These are phyloP conservation scores for Telopea speciosissima DNA, from an alignment of 177 flowering plant genomes.

Conservation along the genomic window DNA sequence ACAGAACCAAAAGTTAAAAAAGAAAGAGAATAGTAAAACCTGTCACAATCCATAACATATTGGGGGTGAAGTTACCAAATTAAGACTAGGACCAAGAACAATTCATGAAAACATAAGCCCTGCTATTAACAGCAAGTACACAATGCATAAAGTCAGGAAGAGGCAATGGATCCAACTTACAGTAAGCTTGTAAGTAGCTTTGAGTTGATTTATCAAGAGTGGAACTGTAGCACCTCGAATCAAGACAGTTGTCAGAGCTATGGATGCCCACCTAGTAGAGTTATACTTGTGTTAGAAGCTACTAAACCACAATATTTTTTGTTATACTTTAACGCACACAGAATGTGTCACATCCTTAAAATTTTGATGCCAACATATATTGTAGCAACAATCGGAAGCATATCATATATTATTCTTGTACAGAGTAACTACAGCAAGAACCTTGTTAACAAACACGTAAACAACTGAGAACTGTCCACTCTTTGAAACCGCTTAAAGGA, in stretches of 20 bases:
- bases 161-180: conserved; percentile 37
- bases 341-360: neutral
- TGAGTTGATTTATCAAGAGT: conserved; percentile 61
- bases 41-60: neutral
- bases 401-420: too few species aligned
- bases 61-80: neutral
- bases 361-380: neutral
- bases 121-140: neutral
- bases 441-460: too few species aligned
- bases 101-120: neutral
- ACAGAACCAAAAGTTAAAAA: neutral
- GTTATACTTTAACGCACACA: neutral
- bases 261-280: conserved; percentile 78
- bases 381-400: neutral
- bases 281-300: neutral
- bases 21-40: neutral
- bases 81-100: neutral
- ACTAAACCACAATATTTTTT: neutral
- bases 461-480: neutral
- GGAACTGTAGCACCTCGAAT: conserved; percentile 70
- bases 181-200: conserved; percentile 59
- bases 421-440: neutral
- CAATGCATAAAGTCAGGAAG: neutral
- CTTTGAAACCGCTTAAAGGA: neutral
- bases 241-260: conserved; percentile 63